Base-by-base conservation (phyloP, 306 rosid genomes). In the Carpinus fangiana region DNA sequence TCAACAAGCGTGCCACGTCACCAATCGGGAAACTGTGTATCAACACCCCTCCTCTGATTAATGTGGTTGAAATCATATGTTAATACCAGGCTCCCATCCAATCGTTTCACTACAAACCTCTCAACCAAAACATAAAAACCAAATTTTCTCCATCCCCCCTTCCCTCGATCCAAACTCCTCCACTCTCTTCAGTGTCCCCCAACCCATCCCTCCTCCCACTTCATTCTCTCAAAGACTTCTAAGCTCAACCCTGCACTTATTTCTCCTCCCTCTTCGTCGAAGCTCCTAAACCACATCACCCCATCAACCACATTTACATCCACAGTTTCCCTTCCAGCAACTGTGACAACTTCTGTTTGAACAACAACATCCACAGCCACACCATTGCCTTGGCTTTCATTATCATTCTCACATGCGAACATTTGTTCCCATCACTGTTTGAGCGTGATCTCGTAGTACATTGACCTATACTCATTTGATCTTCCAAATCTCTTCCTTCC, bases 381-480 rank as follows among this genome's bases (percentile, higher is more conserved):
- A 7, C 23, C 76, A 20, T 78, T 73, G 23, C 38, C 46, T 8
- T 13, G 14, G 2, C 7, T 47, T 14, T 14, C 21, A 1, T 60
- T 61, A 28, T 28, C 31, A 12, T 82, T 81, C 18, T 80, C 82
- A 16, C 79, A 81, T 23, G 77, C 73, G 61, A 84, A 90, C 2
- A 93, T 43, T 73, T 56, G 76, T 10, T 89, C 91, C 95, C 94
- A 93, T 18, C 81, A 84, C 50, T 89, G 91, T 82, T 93, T 89
- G 2, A 93, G 87, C 26, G 89, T 91, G 86, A 90, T 77, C 81
- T 90, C 86, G 72, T 93, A 89, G 57, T 85, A 91, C 87, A 81
- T 79, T 7, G 90, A 75, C 4, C 65, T n/a, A n/a, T 79, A 12
- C 78, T 80, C 84, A 86, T 76, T 55, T 88, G 89, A 68, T 86